phyloP scores from a whole-genome alignment of 192 early-diverging fungal genomes.

The Lunasporangiospora selenospora region DNA sequence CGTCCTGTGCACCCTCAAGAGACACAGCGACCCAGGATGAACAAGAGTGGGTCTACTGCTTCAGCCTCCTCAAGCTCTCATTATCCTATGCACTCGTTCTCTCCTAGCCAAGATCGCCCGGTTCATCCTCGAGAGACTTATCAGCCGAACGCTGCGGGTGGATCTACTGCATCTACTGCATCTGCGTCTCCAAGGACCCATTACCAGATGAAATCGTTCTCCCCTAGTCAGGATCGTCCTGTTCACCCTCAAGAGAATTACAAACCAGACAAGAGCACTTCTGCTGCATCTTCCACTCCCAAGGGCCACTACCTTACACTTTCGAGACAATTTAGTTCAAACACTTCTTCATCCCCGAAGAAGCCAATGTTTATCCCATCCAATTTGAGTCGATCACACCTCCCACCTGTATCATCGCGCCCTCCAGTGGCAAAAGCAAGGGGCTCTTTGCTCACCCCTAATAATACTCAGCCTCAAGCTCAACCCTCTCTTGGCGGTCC shows the following conservation, averaged over 20 bases:
- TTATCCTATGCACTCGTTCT: constrained; percentile 16
- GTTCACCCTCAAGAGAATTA: no score
- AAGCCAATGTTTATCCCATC: background rate
- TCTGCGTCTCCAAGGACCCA: background rate
- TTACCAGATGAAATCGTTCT: background rate
- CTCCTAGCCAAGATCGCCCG: constrained; percentile 37
- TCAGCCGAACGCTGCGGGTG: no score
- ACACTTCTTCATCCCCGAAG: background rate
- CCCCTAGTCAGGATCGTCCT: background rate
- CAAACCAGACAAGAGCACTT: no score
- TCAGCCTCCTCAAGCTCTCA: background rate
- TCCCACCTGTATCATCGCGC: background rate
- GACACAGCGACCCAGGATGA: constrained; percentile 12
- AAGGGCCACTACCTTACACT: constrained; percentile 16
- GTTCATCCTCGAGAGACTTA: constrained; percentile 18
- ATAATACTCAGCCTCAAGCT: no score
- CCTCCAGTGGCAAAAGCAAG: background rate
- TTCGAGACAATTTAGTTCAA: background rate
- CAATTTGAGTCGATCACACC: constrained; percentile 14
- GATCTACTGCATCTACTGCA: no score
- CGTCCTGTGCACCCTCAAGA: constrained; percentile 27
- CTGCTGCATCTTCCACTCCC: background rate
- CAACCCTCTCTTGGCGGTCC: no score
- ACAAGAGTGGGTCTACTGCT: no score
- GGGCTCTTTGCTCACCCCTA: no score